Conservation (phyloP, 768 basidiomycete species). For the Amanita fuliginea region DNA sequence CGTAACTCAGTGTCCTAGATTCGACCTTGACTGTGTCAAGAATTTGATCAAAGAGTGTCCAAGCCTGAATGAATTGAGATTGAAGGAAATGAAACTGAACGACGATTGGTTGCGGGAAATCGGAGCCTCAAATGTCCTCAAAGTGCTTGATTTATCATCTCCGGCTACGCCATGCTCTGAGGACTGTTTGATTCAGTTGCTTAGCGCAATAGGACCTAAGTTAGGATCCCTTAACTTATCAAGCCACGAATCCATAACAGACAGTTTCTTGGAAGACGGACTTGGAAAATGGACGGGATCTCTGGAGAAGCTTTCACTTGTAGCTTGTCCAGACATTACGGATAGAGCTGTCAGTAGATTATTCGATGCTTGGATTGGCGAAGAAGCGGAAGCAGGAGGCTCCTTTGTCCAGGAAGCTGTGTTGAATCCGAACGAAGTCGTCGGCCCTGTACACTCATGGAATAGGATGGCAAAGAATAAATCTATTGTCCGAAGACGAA, state of each 20-base stretch:
- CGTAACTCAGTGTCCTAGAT: constrained; percentile 79
- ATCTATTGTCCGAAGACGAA: neutral
- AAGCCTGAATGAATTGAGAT: constrained; percentile 53
- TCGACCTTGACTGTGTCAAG: constrained; percentile 58
- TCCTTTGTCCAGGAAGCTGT: neutral
- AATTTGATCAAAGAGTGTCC: constrained; percentile 44
- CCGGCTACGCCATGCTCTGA: constrained; percentile 46
- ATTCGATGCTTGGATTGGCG: constrained; percentile 44
- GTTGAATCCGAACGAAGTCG: neutral
- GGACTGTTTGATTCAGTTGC: constrained; percentile 40
- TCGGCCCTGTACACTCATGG: constrained; percentile 1
- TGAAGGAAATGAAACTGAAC: constrained; percentile 63
- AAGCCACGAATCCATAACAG: constrained; percentile 51
- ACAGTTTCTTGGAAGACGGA: constrained; percentile 49
- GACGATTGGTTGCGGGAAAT: constrained; percentile 55
- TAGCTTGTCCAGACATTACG: constrained; percentile 49
- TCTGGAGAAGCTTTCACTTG: constrained; percentile 44
- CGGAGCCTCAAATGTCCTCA: constrained; percentile 21
- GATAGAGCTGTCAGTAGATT: constrained; percentile 61
- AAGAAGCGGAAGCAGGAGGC: neutral
- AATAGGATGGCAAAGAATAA: neutral
- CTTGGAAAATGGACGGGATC: constrained; percentile 34
- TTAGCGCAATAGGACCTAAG: constrained; percentile 40
- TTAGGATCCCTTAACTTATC: constrained; percentile 63
- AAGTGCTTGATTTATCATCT: constrained; percentile 59